These are phyloP conservation scores for Biscogniauxia mediterranea DNA, from an alignment of 2,329 filamentous ascomycete genomes.

Conservation along the genomic window DNA sequence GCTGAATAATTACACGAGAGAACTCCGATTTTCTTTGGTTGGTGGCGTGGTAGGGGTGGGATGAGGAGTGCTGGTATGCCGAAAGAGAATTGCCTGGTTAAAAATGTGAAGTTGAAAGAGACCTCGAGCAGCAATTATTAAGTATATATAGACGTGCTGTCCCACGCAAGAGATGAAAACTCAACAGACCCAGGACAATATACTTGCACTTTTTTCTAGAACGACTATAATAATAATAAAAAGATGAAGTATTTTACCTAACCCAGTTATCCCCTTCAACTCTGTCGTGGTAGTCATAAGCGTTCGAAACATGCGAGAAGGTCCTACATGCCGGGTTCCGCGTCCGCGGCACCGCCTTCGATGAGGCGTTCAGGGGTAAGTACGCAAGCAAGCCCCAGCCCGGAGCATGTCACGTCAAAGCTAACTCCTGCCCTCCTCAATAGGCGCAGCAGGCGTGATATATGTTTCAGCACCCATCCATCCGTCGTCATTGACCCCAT, in stretches of 20 bases:
- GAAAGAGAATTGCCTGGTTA: neutral
- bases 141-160: too few relatives aligned
- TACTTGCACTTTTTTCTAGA: too few relatives aligned
- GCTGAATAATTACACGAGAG: neutral
- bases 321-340: neutral
- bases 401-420: too few relatives aligned
- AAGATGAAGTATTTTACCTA: neutral
- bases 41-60: too few relatives aligned
- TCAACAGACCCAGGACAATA: neutral
- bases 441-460: neutral
- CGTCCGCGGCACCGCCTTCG: constrained; percentile 1
- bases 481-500: neutral
- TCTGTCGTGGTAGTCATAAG: constrained; percentile 1
- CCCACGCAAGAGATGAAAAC: neutral
- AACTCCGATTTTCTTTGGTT: neutral
- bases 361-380: constrained; percentile 1
- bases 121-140: too few relatives aligned
- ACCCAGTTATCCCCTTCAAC: neutral
- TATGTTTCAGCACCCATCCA: neutral
- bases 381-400: neutral
- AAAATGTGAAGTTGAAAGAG: neutral
- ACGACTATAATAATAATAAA: too few relatives aligned
- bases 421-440: neutral
- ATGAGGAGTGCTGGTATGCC: neutral
- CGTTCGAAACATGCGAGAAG: constrained; percentile 1